Conservation (phyloP, 1,284 basidiomycete species). For the Leccinum angustisporum region DNA sequence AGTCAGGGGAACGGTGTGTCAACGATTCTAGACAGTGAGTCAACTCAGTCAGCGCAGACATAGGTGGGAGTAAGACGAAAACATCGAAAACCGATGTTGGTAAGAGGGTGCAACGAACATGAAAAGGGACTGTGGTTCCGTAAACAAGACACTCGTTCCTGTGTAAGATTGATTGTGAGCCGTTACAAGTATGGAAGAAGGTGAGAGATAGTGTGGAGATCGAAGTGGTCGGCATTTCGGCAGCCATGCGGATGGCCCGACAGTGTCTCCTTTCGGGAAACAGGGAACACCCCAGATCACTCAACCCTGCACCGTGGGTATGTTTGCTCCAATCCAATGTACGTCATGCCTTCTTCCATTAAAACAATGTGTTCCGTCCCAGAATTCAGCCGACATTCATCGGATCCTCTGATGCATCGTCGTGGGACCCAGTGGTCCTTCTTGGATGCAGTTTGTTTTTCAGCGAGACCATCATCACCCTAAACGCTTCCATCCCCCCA, state of each 20-base stretch:
- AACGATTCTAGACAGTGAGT: conserved; percentile 28
- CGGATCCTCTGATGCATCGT: conserved; percentile 27
- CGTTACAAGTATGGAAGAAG: conserved; percentile 26
- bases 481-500: conserved; percentile 38
- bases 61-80: conserved; percentile 14
- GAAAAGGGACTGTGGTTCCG: conserved; percentile 28
- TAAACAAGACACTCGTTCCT: conserved; percentile 34
- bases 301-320: conserved; percentile 24
- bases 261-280: conserved; percentile 7
- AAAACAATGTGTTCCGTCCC: conserved; percentile 26
- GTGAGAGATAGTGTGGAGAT: conserved; percentile 40
- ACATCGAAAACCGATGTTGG: conserved; percentile 24
- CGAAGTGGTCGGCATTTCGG: conserved; percentile 35
- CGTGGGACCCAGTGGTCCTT: conserved; percentile 20
- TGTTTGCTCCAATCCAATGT: conserved; percentile 25
- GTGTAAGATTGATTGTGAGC: conserved; percentile 36
- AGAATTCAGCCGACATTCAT: conserved; percentile 33
- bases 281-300: conserved; percentile 33
- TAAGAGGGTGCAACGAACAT: conserved; percentile 22
- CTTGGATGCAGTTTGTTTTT: conserved; percentile 35
- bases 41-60: conserved; percentile 31
- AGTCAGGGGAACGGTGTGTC: conserved; percentile 30
- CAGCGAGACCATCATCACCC: conserved; percentile 35
- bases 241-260: conserved; percentile 15
- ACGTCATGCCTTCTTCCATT: conserved; percentile 22